Evolutionary conservation across 345 rosid species (phyloP).

Genomic region (Salix udensis): DNA sequence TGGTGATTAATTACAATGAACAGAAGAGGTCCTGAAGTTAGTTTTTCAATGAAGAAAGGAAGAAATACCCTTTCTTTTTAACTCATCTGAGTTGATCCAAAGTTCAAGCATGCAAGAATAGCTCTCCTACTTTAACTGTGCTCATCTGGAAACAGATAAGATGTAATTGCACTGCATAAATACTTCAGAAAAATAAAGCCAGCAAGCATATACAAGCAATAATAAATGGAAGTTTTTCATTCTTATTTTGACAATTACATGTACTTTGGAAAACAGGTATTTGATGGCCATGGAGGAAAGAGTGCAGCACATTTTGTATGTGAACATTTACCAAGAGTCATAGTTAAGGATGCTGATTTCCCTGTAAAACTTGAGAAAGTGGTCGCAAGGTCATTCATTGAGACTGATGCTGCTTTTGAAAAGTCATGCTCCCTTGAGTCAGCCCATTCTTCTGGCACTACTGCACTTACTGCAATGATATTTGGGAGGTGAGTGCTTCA

Average conservation of each 20-base stretch:
- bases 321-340: slow-evolving; percentile 70
- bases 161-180: not conserved
- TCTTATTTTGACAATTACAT: not conserved
- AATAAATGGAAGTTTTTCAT: not conserved
- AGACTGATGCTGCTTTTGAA: slow-evolving; percentile 70
- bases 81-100: too few relatives aligned
- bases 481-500: slow-evolving; percentile 55
- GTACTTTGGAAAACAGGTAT: slow-evolving; percentile 44
- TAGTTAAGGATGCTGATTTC: slow-evolving; percentile 73
- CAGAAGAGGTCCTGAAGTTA: too few relatives aligned
- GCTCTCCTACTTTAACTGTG: not conserved
- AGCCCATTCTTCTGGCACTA: slow-evolving; percentile 69
- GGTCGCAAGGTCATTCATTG: slow-evolving; percentile 57
- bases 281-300: slow-evolving; percentile 88
- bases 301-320: slow-evolving; percentile 69
- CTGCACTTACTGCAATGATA: slow-evolving; percentile 78
- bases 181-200: not conserved
- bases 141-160: not conserved
- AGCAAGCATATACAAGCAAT: not conserved
- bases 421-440: slow-evolving; percentile 49
- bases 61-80: too few relatives aligned
- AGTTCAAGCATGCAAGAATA: not conserved
- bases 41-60: too few relatives aligned
- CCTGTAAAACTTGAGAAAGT: slow-evolving; percentile 66
- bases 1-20: too few relatives aligned